These are phyloP conservation scores for Kalaharituber pfeilii DNA, from an alignment of 2,329 filamentous ascomycete genomes.

Conservation along the genomic window DNA sequence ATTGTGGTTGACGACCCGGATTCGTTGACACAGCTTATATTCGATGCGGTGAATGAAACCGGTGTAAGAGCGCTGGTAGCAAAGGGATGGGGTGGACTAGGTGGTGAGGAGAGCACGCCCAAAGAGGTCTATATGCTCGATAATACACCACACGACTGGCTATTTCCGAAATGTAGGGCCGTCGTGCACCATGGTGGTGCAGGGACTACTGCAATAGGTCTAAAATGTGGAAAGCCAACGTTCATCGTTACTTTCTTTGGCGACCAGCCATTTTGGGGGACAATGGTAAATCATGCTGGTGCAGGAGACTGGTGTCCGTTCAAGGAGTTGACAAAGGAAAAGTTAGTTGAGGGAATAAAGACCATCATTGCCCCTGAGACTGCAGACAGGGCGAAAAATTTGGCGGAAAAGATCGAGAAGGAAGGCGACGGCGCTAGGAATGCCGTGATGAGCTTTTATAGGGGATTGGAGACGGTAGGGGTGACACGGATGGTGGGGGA, in stretches of 20 bases:
- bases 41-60: conserved; percentile 46
- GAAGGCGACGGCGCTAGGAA: conserved; percentile 53
- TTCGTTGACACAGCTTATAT: conserved; percentile 51
- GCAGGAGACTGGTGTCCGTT: conserved; percentile 53
- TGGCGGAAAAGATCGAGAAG: conserved; percentile 43
- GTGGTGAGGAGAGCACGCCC: conserved; percentile 37
- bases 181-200: conserved; percentile 79
- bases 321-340: conserved; percentile 46
- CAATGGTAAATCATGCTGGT: conserved; percentile 45
- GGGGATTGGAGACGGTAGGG: conserved; percentile 37
- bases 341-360: conserved; percentile 51
- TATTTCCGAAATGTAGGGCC: conserved; percentile 62
- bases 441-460: conserved; percentile 49
- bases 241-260: conserved; percentile 69
- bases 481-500: conserved; percentile 22
- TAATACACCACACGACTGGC: conserved; percentile 70
- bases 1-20: conserved; percentile 60
- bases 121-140: conserved; percentile 55
- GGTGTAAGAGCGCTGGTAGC: conserved; percentile 56
- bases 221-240: conserved; percentile 53
- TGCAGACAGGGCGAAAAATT: conserved; percentile 37
- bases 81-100: conserved; percentile 59
- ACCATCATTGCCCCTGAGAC: conserved; percentile 48
- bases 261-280: conserved; percentile 63
- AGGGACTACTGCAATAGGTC: conserved; percentile 55